A percentile compares a stretch with the other conserved stretches of the same genome.
Conservation (phyloP, 345 rosid genomes). For the Arabidopsis thaliana region TAIR10.1 NC_003076.8:25260501-25261000, state of each 20-base stretch:
- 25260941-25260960: too few species aligned
- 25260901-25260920: not conserved
- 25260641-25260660: not conserved
- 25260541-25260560: not conserved
- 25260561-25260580: conserved; percentile 30
- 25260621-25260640: not conserved
- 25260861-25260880: too few species aligned
- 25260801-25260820: too few species aligned
- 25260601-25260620: conserved; percentile 19
- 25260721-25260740: too few species aligned
- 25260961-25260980: too few species aligned
- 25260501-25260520: not conserved
- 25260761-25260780: too few species aligned
- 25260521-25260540: too few species aligned
- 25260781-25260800: too few species aligned
- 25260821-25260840: too few species aligned
- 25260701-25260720: not conserved
- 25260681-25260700: not conserved
- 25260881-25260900: too few species aligned
- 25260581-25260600: conserved; percentile 10
- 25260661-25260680: not conserved
- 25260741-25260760: too few species aligned
- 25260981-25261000: not conserved
- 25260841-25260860: too few species aligned
- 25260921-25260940: not conserved